Base-by-base conservation (phyloP, 2,329 filamentous ascomycete species). In the Botrytis paeoniae region DNA sequence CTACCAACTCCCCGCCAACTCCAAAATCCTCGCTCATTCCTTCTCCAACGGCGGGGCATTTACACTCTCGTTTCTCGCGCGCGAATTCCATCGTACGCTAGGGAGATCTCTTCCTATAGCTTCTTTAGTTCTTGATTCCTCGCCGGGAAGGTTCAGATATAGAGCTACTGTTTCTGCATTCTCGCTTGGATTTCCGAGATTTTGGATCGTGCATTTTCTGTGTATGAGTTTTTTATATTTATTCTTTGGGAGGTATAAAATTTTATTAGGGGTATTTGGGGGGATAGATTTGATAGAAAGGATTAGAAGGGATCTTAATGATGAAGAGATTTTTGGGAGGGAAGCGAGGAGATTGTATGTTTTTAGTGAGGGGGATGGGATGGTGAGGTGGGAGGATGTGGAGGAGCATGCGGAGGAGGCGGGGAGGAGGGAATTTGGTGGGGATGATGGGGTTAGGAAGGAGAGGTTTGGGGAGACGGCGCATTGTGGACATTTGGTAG, bases 41-140 rank as follows among this genome's bases (percentile, higher is more conserved):
- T 87, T 87, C 79, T 86, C 85, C 35, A 86, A 87, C 73, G 85
- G 85, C 3, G 48, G 48, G 10, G 25, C 48, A 14, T 54, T n/a
- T 2, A 54, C 48, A 3, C 48, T 54, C 48, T 54, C 48, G 1
- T n/a, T 54, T 16, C 48, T 54, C 48, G 48, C 48, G 48, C 48
- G 48, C 48, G 48, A 54, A n/a, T 54, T 54, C 6, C 25, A n/a
- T 54, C 25, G 25, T 4, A 25, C 1, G 10, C 48, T n/a, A 2
- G 25, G 48, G 25, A n/a, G 48, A 54, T 54, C 25, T 7, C 48
- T 54, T n/a, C 48, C 48, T 0, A 16, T 54, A 12, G 5, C 5
- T n/a, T 54, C 25, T 1, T 6, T 54, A 8, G 12, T 54, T 7
- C 2, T 54, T 0, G 48, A 54, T 54, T 54, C 48, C 16, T 54